Base-by-base conservation (phyloP, 495 filamentous ascomycete species). In the Haplographium delicatum region DNA sequence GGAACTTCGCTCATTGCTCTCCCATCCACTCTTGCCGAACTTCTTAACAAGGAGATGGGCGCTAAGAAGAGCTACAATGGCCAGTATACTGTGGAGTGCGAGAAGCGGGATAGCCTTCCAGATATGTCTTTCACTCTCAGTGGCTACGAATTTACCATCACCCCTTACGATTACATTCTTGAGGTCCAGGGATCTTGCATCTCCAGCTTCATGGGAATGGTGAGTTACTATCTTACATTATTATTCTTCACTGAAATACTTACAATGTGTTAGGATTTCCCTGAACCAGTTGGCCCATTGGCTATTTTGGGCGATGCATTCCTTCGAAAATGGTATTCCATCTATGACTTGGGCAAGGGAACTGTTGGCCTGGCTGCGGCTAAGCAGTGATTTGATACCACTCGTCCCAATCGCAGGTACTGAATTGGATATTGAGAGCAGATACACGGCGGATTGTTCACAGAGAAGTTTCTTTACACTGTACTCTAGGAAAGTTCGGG, bases 1-100 rank as follows among this genome's bases (percentile, higher is more conserved):
- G 94, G 94, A 57, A 99, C 94, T 65, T 99, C 94, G 30, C 80
- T 99, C 61, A 96, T 96, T 70, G 91, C 91, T 58, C 85, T 99
- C 44, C 94, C 94, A 60, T 84, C 79, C 51, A 88, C 86, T 57
- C 76, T 99, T 59, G 91, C 94, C 48, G 94, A 97, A 76, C 88
- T 99, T 56, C 77, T 98, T 50, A 99, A 99, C 77, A 86, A 86
- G 70, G 85, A 97, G 73, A 96, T 99, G 42, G 94, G 94, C 47
- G 94, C 94, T 53, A 96, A 89, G 80, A 97, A 97, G 83, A 78
- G 84, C 47, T 97, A 79, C 71, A 91, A 85, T 62, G 94, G 94
- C 52, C 94, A 97, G 71, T 99, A 95, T 74, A 84, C 79, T 26
- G 76, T 99, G 51, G 94, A 97, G 46, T 99, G 94, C 69, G 71